These are phyloP conservation scores for Hyphodiscus hymeniophilus DNA, from an alignment of 495 filamentous ascomycete species.

Conservation along the genomic window DNA sequence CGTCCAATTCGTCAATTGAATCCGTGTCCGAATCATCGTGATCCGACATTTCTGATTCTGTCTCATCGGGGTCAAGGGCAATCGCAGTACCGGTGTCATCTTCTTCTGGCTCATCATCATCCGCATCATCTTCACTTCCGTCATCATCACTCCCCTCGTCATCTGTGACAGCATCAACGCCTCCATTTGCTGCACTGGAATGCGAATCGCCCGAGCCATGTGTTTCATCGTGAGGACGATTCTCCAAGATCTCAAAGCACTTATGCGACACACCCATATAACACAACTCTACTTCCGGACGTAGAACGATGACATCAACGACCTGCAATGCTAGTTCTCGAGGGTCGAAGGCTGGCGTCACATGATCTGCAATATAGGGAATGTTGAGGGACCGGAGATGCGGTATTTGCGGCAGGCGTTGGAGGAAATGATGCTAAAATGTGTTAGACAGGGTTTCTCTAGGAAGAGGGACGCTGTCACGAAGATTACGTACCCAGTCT, in stretches of 20 bases:
- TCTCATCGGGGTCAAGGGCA: constrained; percentile 31
- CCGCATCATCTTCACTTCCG: constrained; percentile 31
- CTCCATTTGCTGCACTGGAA: constrained; percentile 17
- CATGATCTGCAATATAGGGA: constrained; percentile 58
- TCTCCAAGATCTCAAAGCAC: constrained; percentile 85
- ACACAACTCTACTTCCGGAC: constrained; percentile 76
- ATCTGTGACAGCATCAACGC: constrained; percentile 30
- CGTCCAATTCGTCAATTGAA: constrained; percentile 35
- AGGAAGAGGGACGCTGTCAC: not conserved
- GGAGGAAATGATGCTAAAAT: constrained; percentile 82
- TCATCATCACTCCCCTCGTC: constrained; percentile 36
- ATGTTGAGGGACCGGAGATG: constrained; percentile 75
- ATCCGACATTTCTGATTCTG: constrained; percentile 41
- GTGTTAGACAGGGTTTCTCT: constrained; percentile 20
- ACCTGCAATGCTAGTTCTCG: constrained; percentile 78
- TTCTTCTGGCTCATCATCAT: constrained; percentile 37
- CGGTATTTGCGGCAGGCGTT: constrained; percentile 66
- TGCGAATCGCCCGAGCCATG: constrained; percentile 25
- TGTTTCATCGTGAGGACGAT: constrained; percentile 39
- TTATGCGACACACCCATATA: constrained; percentile 76
- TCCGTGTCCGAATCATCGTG: constrained; percentile 41
- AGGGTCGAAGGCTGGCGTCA: constrained; percentile 46
- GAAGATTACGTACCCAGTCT: constrained; percentile 68
- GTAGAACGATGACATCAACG: constrained; percentile 74
- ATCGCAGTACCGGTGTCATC: constrained; percentile 30